Base-by-base conservation (phyloP, 2,329 filamentous ascomycete species). In the Exophiala xenobiotica region DNA sequence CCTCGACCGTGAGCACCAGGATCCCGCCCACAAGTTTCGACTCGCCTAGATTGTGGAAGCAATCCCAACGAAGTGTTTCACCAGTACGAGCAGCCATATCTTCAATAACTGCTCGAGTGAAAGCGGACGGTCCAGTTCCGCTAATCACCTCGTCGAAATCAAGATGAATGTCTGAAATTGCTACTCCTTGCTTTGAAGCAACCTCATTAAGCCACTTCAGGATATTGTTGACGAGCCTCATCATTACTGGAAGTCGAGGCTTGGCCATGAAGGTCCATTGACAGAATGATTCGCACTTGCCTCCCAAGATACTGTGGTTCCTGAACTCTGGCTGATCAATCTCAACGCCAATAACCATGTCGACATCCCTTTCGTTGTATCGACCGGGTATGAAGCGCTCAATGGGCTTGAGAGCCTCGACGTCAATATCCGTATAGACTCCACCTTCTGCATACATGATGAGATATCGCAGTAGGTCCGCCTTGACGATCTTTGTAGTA, bases 221-320 rank as follows among this genome's bases (percentile, higher is more conserved):
- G 64, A 88, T 87, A 61, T 84, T 80, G 64, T 87, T 82, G 40
- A 88, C 78, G 3, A 88, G 74, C 24, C 73, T 71, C 66, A 87
- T 73, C 82, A 88, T 87, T 49, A 88, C 82, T 1, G 83, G 82
- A 20, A 83, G 77, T 14, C 75, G 72, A 1, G 85, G 83, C 63
- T 87, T 86, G 60, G 80, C 80, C 72, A 86, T 84, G 62, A 88
- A 86, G 0, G 85, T 88, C 85, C 85, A 88, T 63, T 88, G 85
- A 65, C 85, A 88, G 65, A 88, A 88, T 0, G 84, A 88, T 58
- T 76, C 74, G 29, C 80, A 87, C 68, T 88, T 88, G 42, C 76
- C 76, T 11, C 85, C 85, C 0, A 88, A 73, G 24, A 88, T 82
- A 1, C 80, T 76, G 63, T 88, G 85, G 43, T 81, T 68, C 14